Percentiles rank a stretch among this genome's conserved stretches.
Evolutionary conservation across 768 basidiomycete species (phyloP).

Genomic region (Collybia sordida): DNA sequence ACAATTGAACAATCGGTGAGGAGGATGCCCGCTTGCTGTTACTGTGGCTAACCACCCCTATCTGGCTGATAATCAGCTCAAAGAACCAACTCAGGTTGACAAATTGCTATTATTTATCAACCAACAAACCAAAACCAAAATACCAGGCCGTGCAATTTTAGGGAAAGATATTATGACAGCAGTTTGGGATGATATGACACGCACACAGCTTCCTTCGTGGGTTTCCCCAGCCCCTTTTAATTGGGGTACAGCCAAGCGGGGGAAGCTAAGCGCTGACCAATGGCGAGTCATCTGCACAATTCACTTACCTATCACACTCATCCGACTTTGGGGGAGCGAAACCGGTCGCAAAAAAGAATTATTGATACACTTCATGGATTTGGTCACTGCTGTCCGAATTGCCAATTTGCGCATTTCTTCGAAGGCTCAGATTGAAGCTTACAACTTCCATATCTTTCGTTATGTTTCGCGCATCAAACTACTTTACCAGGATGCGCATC

Average conservation of each 20-base stretch:
- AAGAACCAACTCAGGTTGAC: too few species aligned
- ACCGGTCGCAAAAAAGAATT: constrained; percentile 5
- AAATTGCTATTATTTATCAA: too few species aligned
- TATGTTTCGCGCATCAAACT: constrained; percentile 21
- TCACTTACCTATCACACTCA: constrained; percentile 25
- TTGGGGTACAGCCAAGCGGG: constrained; percentile 10
- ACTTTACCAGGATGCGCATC: constrained; percentile 15
- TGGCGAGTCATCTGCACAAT: constrained; percentile 25
- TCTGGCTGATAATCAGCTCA: too few species aligned
- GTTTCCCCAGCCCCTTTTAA: constrained; percentile 11
- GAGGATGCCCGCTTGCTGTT: too few species aligned
- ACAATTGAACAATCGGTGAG: too few species aligned
- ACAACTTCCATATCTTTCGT: constrained; percentile 17
- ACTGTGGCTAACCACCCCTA: too few species aligned
- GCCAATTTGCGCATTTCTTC: constrained; percentile 19
- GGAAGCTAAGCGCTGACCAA: constrained; percentile 33
- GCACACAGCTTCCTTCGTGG: constrained; percentile 17
- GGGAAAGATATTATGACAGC: neutral
- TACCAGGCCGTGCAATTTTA: too few species aligned
- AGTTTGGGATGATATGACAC: neutral
- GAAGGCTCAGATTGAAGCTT: constrained; percentile 7
- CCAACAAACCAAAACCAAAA: neutral
- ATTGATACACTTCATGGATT: constrained; percentile 25
- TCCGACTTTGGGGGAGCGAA: constrained; percentile 23
- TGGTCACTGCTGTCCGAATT: constrained; percentile 25